Conservation (phyloP, 1,139 yeast genomes). For the Casaregolazyma lundiana region DNA sequence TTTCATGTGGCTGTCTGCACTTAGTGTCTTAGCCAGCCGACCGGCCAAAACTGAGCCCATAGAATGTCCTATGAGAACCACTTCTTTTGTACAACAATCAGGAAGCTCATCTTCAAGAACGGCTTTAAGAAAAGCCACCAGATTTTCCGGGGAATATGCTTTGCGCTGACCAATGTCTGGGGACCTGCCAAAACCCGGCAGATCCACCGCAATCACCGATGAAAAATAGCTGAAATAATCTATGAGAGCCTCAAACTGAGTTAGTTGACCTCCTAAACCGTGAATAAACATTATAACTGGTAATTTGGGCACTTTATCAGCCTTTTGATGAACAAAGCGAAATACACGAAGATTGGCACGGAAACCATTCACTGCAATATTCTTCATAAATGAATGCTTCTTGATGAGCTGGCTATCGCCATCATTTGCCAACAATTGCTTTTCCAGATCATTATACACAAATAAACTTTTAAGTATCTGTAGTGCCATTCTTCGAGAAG, state of each 20-base stretch:
- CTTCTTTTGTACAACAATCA: conserved; percentile 33
- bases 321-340: conserved; percentile 31
- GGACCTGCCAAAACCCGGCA: conserved; percentile 70
- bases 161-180: conserved; percentile 26
- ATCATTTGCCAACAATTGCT: conserved; percentile 20
- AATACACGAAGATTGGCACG: conserved; percentile 26
- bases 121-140: conserved; percentile 42
- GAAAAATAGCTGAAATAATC: conserved; percentile 63
- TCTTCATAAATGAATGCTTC: conserved; percentile 17
- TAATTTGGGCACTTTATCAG: conserved; percentile 33
- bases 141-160: conserved; percentile 46
- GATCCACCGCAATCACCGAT: conserved; percentile 58
- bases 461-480: conserved; percentile 21
- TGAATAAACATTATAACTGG: conserved; percentile 63
- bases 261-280: conserved; percentile 74
- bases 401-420: conserved; percentile 25
- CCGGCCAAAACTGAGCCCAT: conserved; percentile 64
- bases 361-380: conserved; percentile 5
- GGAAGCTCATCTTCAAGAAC: conserved; percentile 18
- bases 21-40: conserved; percentile 44
- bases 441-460: conserved; percentile 27
- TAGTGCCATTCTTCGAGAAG: neutral
- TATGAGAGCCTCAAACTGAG: conserved; percentile 65
- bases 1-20: conserved; percentile 20
- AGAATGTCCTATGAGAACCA: conserved; percentile 68